Conservation (phyloP, 495 filamentous ascomycete genomes). For the Chaetomidium leptoderma region DNA sequence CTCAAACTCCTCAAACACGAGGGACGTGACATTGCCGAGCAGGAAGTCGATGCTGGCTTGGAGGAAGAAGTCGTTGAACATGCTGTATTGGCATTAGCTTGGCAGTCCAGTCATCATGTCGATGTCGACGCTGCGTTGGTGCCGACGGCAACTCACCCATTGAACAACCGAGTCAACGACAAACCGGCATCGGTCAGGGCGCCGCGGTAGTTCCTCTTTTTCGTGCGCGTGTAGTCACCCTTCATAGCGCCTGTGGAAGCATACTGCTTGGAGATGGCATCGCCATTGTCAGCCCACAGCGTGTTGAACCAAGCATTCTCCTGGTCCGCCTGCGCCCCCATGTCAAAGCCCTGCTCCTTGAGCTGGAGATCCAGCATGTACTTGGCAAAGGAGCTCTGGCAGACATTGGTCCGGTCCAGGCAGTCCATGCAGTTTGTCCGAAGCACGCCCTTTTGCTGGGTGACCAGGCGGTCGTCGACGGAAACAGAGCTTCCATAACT, state of each 20-base stretch:
- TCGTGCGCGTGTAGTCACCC: slow-evolving; percentile 88
- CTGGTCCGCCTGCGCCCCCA: slow-evolving; percentile 63
- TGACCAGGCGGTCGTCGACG: slow-evolving; percentile 43
- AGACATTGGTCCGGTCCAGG: slow-evolving; percentile 88
- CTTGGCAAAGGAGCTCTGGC: slow-evolving; percentile 79
- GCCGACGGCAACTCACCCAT: slow-evolving; percentile 45
- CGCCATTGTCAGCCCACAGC: slow-evolving; percentile 92
- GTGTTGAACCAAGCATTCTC: slow-evolving; percentile 88
- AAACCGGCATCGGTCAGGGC: slow-evolving; percentile 90
- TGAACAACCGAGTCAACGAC: slow-evolving; percentile 69
- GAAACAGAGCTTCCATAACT: slow-evolving; percentile 61
- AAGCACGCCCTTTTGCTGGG: slow-evolving; percentile 66
- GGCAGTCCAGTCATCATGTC: too few relatives aligned
- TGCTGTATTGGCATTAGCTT: slow-evolving; percentile 60
- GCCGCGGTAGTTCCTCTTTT: slow-evolving; percentile 85
- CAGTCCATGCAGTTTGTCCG: slow-evolving; percentile 98
- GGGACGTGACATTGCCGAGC: slow-evolving; percentile 77
- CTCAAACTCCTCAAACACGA: slow-evolving; percentile 89
- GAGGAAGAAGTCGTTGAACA: slow-evolving; percentile 93
- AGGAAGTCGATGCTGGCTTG: slow-evolving; percentile 92
- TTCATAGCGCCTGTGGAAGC: slow-evolving; percentile 91
- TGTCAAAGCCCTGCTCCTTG: slow-evolving; percentile 64
- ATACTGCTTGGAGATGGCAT: slow-evolving; percentile 69
- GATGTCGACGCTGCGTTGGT: too few relatives aligned
- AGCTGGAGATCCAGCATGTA: slow-evolving; percentile 73